Evolutionary conservation across 1,139 yeast genomes (phyloP).

Genomic region (Candida sanyaensis): DNA sequence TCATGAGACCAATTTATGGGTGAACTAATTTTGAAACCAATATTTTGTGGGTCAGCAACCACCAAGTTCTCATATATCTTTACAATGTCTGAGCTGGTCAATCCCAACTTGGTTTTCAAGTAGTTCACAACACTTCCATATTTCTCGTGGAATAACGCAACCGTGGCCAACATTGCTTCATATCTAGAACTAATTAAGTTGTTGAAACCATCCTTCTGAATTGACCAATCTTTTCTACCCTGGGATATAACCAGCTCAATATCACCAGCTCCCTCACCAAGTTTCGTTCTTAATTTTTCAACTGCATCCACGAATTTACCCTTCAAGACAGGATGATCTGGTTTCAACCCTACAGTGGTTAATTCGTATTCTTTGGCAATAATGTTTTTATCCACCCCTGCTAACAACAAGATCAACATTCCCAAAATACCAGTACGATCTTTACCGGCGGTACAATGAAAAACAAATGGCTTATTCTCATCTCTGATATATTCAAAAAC

Average conservation of each 20-base stretch:
- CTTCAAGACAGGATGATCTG: slow-evolving; percentile 45
- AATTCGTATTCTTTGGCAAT: slow-evolving; percentile 57
- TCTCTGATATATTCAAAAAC: slow-evolving; percentile 60
- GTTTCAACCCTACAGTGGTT: slow-evolving; percentile 64
- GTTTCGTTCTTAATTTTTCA: slow-evolving; percentile 27
- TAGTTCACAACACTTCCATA: slow-evolving; percentile 64
- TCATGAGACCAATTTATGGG: slow-evolving; percentile 30
- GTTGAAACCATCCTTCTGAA: slow-evolving; percentile 51
- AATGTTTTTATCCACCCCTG: slow-evolving; percentile 66
- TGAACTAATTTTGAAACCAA: slow-evolving; percentile 20
- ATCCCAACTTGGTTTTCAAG: slow-evolving; percentile 46
- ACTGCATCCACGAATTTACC: slow-evolving; percentile 34
- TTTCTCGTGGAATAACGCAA: slow-evolving; percentile 48
- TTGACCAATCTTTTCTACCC: slow-evolving; percentile 41
- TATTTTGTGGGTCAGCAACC: slow-evolving; percentile 21
- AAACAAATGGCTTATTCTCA: slow-evolving; percentile 48
- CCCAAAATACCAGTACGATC: slow-evolving; percentile 81
- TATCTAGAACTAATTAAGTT: slow-evolving; percentile 66
- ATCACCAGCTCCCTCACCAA: slow-evolving; percentile 44
- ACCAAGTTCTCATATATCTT: slow-evolving; percentile 50
- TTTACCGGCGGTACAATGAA: slow-evolving; percentile 87
- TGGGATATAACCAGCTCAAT: slow-evolving; percentile 31
- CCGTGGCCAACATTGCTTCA: slow-evolving; percentile 72
- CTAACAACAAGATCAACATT: slow-evolving; percentile 62
- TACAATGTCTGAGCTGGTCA: slow-evolving; percentile 50